Conservation (phyloP, 108 stramenopile genomes). For the Chaetoceros muelleri region DNA sequence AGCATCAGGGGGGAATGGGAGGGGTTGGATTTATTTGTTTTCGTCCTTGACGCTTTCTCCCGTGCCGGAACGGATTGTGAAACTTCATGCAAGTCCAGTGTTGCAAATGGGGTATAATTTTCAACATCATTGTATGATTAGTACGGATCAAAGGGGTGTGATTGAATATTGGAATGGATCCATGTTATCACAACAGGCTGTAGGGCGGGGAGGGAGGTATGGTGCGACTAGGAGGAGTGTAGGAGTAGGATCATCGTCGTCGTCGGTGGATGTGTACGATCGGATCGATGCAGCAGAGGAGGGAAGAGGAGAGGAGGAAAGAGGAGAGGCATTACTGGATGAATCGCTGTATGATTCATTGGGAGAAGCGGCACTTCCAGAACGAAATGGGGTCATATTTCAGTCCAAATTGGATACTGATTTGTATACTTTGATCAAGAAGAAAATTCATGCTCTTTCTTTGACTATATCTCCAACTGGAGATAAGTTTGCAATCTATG, state of each 20-base stretch:
- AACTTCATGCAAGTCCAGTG: constrained; percentile 75
- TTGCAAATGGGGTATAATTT: constrained; percentile 60
- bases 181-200: constrained; percentile 7
- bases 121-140: constrained; percentile 46
- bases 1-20: not conserved
- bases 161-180: constrained; percentile 83
- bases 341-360: not conserved
- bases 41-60: constrained; percentile 29
- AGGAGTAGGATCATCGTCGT: not conserved
- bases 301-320: not conserved
- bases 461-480: constrained; percentile 42
- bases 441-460: constrained; percentile 61
- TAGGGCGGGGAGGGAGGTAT: constrained; percentile 1
- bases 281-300: not conserved
- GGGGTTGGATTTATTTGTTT: constrained; percentile 35
- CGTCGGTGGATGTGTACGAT: not conserved
- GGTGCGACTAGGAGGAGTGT: not conserved
- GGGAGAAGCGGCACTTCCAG: constrained; percentile 14
- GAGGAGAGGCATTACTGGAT: not conserved
- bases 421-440: constrained; percentile 82
- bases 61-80: constrained; percentile 42
- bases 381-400: constrained; percentile 33
- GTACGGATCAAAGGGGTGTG: constrained; percentile 80
- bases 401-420: constrained; percentile 82
- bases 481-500: constrained; percentile 63